Evolutionary conservation across 192 early-diverging fungal genomes (phyloP), one percentile per base, ranked within the genome.

Genomic region (Entophlyctis luteolus): DNA sequence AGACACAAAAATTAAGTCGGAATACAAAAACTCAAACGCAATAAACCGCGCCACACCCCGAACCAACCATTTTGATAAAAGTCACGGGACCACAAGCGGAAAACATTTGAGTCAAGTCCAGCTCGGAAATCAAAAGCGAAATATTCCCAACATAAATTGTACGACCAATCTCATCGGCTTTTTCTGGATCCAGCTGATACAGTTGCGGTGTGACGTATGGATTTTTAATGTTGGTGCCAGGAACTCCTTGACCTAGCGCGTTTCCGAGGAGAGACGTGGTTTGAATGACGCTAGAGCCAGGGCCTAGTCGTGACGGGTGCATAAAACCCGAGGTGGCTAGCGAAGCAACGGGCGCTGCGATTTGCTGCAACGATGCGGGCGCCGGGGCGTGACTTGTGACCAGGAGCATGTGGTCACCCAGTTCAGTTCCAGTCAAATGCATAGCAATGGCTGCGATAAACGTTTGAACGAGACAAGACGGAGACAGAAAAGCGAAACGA

Each of bases 91-190:
- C 90, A 69, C 84, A 87, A 0, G 65, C 67, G 0, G 75, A 57
- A 67, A 90, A 90, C 55, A 81, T 77, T 14, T 80, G 75, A 54
- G 82, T 84, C 71, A 91, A 68, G 55, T 88, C 79, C 29, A 83
- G 76, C 59, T 89, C 88, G 10, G 55, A 69, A 14, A 86, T 82
- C 8, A 66, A 52, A 4, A 73, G 56, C 27, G 78, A 70, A 16
- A 91, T 82, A 70, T 90, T 91, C 33, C 90, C 90, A 34, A 90
- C 86, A 48, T 91, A 91, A 0, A 91, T 69, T 0, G 90, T 91
- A 4, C 89, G 79, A 2, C 88, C 80, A 50, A 90, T 91, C 65
- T 90, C 89, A 34, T 91, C 88, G 0, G 87, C 86, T 59, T 87
- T 85, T 4, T 62, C 63, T 0, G 89, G 87, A 70, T 90, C 87